phyloP scores from a whole-genome alignment of 108 stramenopile species.

The Skeletonema marinoi region DNA sequence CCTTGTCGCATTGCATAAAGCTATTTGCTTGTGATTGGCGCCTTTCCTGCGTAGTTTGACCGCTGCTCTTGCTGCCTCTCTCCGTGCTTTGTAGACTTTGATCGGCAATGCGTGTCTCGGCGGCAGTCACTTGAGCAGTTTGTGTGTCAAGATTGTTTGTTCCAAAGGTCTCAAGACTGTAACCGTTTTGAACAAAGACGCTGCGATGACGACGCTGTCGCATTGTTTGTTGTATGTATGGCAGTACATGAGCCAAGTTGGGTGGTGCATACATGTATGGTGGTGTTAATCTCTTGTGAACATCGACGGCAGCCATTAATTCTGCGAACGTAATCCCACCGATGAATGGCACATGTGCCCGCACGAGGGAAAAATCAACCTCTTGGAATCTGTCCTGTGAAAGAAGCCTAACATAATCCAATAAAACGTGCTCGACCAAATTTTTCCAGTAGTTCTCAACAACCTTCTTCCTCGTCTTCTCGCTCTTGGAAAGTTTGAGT shows the following conservation, averaged over 20 bases:
- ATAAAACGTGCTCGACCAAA: not conserved
- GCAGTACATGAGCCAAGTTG: conserved; percentile 35
- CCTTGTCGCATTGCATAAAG: not conserved
- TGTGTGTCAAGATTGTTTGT: not conserved
- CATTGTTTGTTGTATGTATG: conserved; percentile 18
- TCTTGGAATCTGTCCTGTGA: conserved; percentile 49
- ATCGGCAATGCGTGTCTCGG: not conserved
- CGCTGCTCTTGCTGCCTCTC: not conserved
- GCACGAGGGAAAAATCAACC: conserved; percentile 58
- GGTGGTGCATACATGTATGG: conserved; percentile 44
- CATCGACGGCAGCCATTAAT: conserved; percentile 41
- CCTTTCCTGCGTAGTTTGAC: not conserved
- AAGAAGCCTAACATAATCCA: conserved; percentile 45
- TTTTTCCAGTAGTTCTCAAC: conserved; percentile 43
- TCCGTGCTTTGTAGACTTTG: not conserved
- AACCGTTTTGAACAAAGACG: not conserved
- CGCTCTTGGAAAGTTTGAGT: not conserved
- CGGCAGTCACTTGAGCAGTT: not conserved
- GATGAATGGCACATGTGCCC: conserved; percentile 50
- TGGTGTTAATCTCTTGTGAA: conserved; percentile 32
- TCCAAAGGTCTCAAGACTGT: not conserved
- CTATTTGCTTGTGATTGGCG: not conserved
- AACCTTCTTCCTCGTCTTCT: conserved; percentile 43
- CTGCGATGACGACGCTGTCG: not conserved
- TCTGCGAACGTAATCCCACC: conserved; percentile 46